These are phyloP conservation scores for Microbotryomycetes sp. DNA, from an alignment of 1,284 basidiomycete species.

Conservation along the genomic window DNA sequence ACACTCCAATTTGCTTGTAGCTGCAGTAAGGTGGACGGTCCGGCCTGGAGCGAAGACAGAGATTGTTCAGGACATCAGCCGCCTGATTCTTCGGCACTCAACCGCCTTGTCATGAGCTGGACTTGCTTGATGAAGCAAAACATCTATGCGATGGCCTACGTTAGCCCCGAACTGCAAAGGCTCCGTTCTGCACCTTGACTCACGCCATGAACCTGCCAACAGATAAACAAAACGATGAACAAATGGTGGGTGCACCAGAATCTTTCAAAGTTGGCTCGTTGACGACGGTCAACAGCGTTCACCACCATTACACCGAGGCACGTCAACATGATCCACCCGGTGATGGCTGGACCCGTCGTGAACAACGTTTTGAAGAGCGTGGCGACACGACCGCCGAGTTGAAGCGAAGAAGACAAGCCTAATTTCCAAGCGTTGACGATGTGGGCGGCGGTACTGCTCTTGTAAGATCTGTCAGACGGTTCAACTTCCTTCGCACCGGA, in stretches of 20 bases:
- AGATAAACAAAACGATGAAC: constrained; percentile 80
- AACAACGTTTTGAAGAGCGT: constrained; percentile 72
- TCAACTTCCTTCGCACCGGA: no score
- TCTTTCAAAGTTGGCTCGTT: constrained; percentile 51
- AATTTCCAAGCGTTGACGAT: constrained; percentile 17
- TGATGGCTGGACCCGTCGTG: constrained; percentile 75
- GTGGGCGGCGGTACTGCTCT: constrained; percentile 13
- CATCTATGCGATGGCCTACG: no score
- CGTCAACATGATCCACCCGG: constrained; percentile 82
- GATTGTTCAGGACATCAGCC: background rate
- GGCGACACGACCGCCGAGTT: constrained; percentile 49
- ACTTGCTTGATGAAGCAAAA: constrained; percentile 27
- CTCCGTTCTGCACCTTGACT: no score
- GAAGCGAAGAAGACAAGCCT: constrained; percentile 42
- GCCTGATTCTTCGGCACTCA: no score
- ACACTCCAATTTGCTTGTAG: constrained; percentile 74
- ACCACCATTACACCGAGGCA: constrained; percentile 67
- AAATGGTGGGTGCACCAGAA: constrained; percentile 70
- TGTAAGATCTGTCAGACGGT: no score
- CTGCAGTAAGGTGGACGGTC: constrained; percentile 78
- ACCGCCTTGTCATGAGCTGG: background rate
- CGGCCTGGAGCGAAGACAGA: constrained; percentile 49
- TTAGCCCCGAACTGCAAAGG: no score
- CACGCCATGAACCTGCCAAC: constrained; percentile 88
- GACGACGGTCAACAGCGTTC: constrained; percentile 70